Conservation (phyloP, 768 basidiomycete species). For the Leucosporidium creatinivorum region DNA sequence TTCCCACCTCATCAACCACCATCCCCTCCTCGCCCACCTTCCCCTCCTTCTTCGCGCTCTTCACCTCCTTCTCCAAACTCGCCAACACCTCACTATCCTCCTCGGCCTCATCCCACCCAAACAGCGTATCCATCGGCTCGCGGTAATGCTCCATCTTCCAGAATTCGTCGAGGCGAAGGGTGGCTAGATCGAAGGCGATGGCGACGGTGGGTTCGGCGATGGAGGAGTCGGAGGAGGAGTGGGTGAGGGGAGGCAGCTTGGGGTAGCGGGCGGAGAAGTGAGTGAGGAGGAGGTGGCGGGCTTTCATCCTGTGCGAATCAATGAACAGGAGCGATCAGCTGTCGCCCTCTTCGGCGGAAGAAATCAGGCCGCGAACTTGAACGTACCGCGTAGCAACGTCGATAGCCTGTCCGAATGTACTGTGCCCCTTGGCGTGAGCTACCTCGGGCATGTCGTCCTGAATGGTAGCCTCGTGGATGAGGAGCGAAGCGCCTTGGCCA, state of each 20-base stretch:
- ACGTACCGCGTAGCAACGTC: constrained; percentile 62
- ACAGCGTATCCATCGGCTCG: constrained; percentile 54
- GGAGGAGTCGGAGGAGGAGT: constrained; percentile 25
- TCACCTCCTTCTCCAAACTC: background rate
- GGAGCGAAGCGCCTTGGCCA: constrained; percentile 62
- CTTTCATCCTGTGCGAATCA: constrained; percentile 60
- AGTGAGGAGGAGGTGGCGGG: constrained; percentile 76
- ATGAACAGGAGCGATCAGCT: background rate
- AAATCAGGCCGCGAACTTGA: background rate
- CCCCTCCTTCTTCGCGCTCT: background rate
- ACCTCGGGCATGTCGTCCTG: constrained; percentile 66
- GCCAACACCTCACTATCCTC: constrained; percentile 12
- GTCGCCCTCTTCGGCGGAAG: background rate
- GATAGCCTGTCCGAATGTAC: constrained; percentile 82
- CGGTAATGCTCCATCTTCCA: constrained; percentile 78
- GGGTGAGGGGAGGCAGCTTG: constrained; percentile 59
- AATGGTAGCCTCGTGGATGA: constrained; percentile 94
- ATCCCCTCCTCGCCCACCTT: background rate
- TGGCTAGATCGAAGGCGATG: constrained; percentile 73
- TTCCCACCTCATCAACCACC: too few species aligned
- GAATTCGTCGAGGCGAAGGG: constrained; percentile 66
- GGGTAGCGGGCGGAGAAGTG: constrained; percentile 95
- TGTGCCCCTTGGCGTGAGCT: constrained; percentile 62
- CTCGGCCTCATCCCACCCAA: constrained; percentile 41
- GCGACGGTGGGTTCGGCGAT: constrained; percentile 50